These are phyloP conservation scores for Fomitiporia mediterranea DNA, from an alignment of 1,284 basidiomycete genomes.

Conservation along the genomic window DNA sequence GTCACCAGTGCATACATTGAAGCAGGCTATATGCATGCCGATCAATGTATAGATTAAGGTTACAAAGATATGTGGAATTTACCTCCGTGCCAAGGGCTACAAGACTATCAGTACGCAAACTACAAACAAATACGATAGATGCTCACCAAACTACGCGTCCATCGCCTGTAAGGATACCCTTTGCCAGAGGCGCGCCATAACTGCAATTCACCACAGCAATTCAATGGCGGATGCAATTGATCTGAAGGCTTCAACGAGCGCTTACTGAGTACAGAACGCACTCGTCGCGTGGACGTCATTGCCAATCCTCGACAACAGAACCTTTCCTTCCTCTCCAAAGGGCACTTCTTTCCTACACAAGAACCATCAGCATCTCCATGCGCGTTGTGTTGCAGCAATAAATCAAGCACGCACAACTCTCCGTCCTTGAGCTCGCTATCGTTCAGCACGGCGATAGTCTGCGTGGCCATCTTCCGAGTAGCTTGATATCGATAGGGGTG, in stretches of 20 bases:
- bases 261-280: slow-evolving; percentile 85
- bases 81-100: slow-evolving; percentile 88
- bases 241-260: not conserved
- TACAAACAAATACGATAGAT: slow-evolving; percentile 1
- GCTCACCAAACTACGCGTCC: slow-evolving; percentile 75
- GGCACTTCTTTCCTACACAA: slow-evolving; percentile 70
- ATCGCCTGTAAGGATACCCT: slow-evolving; percentile 78
- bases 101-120: not conserved
- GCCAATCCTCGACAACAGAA: slow-evolving; percentile 74
- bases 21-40: slow-evolving; percentile 62
- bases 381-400: not conserved
- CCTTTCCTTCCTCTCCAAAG: slow-evolving; percentile 70
- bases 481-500: not conserved
- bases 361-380: slow-evolving; percentile 4
- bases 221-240: not conserved
- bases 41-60: not conserved
- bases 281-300: slow-evolving; percentile 76
- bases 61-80: slow-evolving; percentile 13
- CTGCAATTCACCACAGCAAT: not conserved
- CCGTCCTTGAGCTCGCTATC: slow-evolving; percentile 70
- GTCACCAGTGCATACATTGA: slow-evolving; percentile 78
- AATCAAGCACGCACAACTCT: slow-evolving; percentile 51
- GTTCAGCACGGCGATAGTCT: slow-evolving; percentile 63
- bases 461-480: slow-evolving; percentile 35
- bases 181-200: slow-evolving; percentile 69